phyloP scores from a whole-genome alignment of 2,329 filamentous ascomycete genomes.

The Fusarium sambucinum region DNA sequence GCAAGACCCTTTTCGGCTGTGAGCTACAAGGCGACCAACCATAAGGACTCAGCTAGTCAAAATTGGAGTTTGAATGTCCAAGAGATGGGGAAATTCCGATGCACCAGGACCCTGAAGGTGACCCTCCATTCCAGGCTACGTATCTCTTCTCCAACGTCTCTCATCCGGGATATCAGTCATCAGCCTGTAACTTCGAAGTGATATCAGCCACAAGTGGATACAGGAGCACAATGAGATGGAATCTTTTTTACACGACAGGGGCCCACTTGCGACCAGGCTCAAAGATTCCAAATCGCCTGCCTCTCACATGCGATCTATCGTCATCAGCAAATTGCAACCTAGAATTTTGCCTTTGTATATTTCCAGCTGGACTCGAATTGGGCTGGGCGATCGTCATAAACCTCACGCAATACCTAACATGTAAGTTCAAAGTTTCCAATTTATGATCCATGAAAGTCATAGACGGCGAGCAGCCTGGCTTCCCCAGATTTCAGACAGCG shows the following conservation, averaged over 20 bases:
- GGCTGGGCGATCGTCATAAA: not conserved
- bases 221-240: constrained; percentile 11
- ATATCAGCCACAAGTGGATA: constrained; percentile 10
- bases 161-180: constrained; percentile 11
- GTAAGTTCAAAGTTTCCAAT: not conserved
- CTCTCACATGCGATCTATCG: constrained; percentile 24
- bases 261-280: constrained; percentile 1
- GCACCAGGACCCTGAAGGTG: constrained; percentile 34
- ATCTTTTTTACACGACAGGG: constrained; percentile 29
- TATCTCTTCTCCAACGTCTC: constrained; percentile 11
- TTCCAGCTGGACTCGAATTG: not conserved
- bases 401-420: not conserved
- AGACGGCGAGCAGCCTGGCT: not conserved
- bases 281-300: constrained; percentile 37
- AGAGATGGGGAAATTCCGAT: constrained; percentile 27
- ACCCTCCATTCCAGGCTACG: constrained; percentile 14
- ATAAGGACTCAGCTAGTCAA: constrained; percentile 32
- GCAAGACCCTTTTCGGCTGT: constrained; percentile 9
- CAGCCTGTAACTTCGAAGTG: not conserved
- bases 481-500: constrained; percentile 3
- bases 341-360: not conserved
- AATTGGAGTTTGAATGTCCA: constrained; percentile 7
- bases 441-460: not conserved
- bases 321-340: constrained; percentile 26
- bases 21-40: constrained; percentile 29